Percentiles rank a stretch among this genome's conserved stretches.
phyloP scores from a whole-genome alignment of 2,329 filamentous ascomycete species.

The Furcasterigmium sp. region DNA sequence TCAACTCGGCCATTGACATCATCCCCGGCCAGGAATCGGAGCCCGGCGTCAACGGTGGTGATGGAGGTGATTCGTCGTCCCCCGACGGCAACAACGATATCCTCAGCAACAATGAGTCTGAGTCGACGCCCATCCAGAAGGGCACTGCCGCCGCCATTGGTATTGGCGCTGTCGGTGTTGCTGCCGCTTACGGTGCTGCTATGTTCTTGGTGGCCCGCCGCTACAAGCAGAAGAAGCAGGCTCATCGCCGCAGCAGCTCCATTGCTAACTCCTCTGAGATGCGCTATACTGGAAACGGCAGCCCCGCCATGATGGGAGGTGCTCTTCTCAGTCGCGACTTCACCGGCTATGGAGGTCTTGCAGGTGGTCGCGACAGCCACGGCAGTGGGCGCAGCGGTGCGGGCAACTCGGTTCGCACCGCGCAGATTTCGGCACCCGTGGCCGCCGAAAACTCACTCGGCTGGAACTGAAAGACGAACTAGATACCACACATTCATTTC shows the following conservation, averaged over 20 bases:
- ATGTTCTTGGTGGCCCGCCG: slow-evolving; percentile 91
- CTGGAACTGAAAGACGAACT: slow-evolving; percentile 68
- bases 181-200: slow-evolving; percentile 82
- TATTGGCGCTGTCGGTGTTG: slow-evolving; percentile 70
- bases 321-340: slow-evolving; percentile 55
- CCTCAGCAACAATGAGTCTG: slow-evolving; percentile 32
- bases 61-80: slow-evolving; percentile 27
- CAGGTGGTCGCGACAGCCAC: slow-evolving; percentile 51
- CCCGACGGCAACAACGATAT: slow-evolving; percentile 30
- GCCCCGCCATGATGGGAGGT: slow-evolving; percentile 65
- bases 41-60: slow-evolving; percentile 31
- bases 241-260: slow-evolving; percentile 73
- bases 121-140: slow-evolving; percentile 52
- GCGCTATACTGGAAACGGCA: slow-evolving; percentile 41
- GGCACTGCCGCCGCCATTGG: slow-evolving; percentile 67
- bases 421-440: slow-evolving; percentile 80
- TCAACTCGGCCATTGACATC: slow-evolving; percentile 79
- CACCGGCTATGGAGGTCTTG: slow-evolving; percentile 41
- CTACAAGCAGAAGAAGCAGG: slow-evolving; percentile 80
- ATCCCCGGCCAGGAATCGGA: slow-evolving; percentile 37
- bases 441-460: slow-evolving; percentile 92
- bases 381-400: slow-evolving; percentile 58
- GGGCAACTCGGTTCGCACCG: slow-evolving; percentile 49
- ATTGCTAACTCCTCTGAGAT: slow-evolving; percentile 54
- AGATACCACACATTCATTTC: slow-evolving; percentile 14